These are phyloP conservation scores for Pyrus hybrid DNA, from an alignment of 331 rosid species.

Conservation along the genomic window DNA sequence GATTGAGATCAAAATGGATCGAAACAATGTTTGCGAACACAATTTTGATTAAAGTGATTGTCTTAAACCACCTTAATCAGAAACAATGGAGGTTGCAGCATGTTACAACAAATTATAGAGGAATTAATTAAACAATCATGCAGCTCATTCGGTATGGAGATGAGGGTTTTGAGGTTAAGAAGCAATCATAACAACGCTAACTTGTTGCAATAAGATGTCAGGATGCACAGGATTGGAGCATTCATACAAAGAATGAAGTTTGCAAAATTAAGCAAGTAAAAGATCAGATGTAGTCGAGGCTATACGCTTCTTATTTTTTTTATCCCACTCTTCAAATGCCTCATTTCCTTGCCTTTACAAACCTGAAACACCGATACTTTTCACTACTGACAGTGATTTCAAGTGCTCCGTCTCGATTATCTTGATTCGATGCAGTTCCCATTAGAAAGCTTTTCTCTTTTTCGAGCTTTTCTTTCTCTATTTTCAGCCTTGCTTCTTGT, in stretches of 20 bases:
- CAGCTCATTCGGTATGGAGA: neutral
- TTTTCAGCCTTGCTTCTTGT: constrained; percentile 91
- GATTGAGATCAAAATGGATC: no score
- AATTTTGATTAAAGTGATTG: no score
- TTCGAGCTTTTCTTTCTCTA: constrained; percentile 93
- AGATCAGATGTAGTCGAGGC: neutral
- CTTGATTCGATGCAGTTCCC: constrained; percentile 98
- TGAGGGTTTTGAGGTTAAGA: neutral
- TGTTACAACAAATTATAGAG: no score
- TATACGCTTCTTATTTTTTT: neutral
- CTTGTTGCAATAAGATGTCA: neutral
- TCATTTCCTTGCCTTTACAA: constrained; percentile 85
- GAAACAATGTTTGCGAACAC: no score
- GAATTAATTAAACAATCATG: neutral
- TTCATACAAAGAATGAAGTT: neutral
- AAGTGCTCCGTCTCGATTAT: constrained; percentile 90
- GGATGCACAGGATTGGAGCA: constrained; percentile 3
- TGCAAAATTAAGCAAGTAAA: constrained; percentile 1
- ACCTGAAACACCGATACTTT: constrained; percentile 86
- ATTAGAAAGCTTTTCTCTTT: constrained; percentile 90
- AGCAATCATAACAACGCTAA: neutral
- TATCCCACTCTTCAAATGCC: neutral
- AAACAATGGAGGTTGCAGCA: no score
- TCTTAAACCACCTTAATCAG: no score
- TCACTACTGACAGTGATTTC: constrained; percentile 92